Conservation (phyloP, 2,329 filamentous ascomycete genomes). For the Venturia effusa region DNA sequence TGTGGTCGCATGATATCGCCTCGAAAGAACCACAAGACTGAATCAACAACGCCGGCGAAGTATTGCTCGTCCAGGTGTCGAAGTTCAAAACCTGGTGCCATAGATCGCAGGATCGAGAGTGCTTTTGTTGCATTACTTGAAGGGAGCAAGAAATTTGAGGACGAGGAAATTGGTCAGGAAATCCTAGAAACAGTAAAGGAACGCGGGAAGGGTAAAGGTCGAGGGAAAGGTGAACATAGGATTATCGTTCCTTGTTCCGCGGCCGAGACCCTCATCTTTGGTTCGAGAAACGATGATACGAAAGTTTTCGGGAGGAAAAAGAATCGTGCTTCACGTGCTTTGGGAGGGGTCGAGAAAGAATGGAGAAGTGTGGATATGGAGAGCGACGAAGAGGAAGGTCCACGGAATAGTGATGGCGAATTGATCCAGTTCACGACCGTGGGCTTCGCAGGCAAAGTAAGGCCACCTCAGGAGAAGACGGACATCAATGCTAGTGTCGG, state of each 20-base stretch:
- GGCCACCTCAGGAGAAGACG: conserved; percentile 33
- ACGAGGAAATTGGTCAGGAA: conserved; percentile 18
- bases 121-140: conserved; percentile 34
- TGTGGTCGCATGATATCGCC: conserved; percentile 44
- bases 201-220: conserved; percentile 17
- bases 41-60: conserved; percentile 30
- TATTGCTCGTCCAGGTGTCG: conserved; percentile 49
- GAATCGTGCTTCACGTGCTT: conserved; percentile 33
- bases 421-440: conserved; percentile 8
- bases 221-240: conserved; percentile 40
- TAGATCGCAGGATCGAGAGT: conserved; percentile 43
- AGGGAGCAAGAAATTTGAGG: conserved; percentile 21
- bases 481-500: conserved; percentile 47
- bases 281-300: conserved; percentile 32
- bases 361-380: conserved; percentile 37
- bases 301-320: conserved; percentile 35
- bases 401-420: background rate
- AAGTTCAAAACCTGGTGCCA: conserved; percentile 37
- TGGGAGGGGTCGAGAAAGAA: conserved; percentile 25
- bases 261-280: conserved; percentile 42
- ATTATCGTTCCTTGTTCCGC: conserved; percentile 39
- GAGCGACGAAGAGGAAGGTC: conserved; percentile 16
- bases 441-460: conserved; percentile 19
- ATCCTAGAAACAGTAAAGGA: conserved; percentile 14
- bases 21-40: conserved; percentile 22